Percentiles rank a stretch among this genome's conserved stretches.
Evolutionary conservation across 257 asterid species (phyloP).

Genomic region (Fraxinus pennsylvanica): DNA sequence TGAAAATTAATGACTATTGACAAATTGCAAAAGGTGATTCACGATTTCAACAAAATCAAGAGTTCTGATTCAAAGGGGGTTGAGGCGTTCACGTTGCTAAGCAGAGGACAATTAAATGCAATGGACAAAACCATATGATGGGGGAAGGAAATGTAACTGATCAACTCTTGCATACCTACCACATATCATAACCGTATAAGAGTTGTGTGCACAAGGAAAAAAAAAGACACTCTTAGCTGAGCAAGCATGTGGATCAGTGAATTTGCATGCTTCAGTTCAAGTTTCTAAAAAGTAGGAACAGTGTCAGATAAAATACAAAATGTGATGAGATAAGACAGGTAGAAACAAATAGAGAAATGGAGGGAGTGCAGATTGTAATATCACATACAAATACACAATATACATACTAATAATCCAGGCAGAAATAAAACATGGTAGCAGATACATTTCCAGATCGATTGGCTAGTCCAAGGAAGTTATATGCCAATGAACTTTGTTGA

Average conservation of each 20-base stretch:
- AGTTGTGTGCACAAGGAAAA: not conserved
- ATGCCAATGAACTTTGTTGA: not conserved
- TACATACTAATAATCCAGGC: too few relatives aligned
- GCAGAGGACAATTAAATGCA: not conserved
- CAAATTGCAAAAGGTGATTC: not conserved
- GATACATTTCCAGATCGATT: not conserved
- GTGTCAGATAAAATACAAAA: not conserved
- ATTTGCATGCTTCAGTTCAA: not conserved
- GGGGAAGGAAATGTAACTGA: not conserved
- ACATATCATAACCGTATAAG: not conserved
- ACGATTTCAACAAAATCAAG: not conserved
- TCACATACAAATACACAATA: too few relatives aligned
- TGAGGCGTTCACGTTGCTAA: not conserved
- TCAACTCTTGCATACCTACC: not conserved
- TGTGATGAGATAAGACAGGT: not conserved
- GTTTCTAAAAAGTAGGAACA: not conserved
- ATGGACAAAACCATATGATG: not conserved
- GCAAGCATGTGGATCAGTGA: not conserved
- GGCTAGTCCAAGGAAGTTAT: not conserved
- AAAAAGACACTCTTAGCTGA: not conserved
- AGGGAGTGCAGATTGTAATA: too few relatives aligned
- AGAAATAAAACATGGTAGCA: not conserved
- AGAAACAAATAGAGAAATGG: too few relatives aligned
- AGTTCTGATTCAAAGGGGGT: not conserved
- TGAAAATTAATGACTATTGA: not conserved